These are phyloP conservation scores for Ganoderma resinaceum DNA, from an alignment of 1,284 basidiomycete genomes.

Conservation along the genomic window DNA sequence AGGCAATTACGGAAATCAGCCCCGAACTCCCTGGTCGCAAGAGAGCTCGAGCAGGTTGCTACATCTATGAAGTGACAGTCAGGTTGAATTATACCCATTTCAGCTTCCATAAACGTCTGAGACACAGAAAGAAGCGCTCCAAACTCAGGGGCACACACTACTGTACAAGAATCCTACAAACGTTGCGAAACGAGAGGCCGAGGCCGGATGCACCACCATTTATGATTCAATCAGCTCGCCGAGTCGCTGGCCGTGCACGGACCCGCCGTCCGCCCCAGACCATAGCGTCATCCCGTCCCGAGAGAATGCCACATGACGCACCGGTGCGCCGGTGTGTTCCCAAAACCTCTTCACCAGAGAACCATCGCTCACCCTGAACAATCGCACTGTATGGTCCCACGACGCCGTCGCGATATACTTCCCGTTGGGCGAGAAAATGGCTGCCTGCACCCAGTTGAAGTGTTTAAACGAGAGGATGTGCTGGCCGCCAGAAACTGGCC, in stretches of 20 bases:
- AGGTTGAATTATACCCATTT: not conserved
- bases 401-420: constrained; percentile 18
- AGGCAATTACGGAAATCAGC: constrained; percentile 75
- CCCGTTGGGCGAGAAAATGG: constrained; percentile 36
- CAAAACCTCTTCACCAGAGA: not conserved
- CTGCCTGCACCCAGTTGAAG: constrained; percentile 17
- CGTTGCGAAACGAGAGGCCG: not conserved
- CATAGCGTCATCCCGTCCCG: not conserved
- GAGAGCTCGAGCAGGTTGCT: constrained; percentile 79
- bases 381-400: constrained; percentile 20
- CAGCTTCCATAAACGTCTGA: not conserved
- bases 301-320: not conserved
- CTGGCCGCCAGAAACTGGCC: constrained; percentile 22
- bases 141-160: not conserved
- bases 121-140: not conserved
- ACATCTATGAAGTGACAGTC: constrained; percentile 65
- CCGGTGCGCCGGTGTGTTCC: not conserved
- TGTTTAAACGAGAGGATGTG: constrained; percentile 7
- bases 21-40: constrained; percentile 79
- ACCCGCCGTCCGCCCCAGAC: not conserved
- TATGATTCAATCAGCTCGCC: not conserved
- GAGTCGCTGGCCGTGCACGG: not conserved
- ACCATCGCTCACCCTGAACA: constrained; percentile 22
- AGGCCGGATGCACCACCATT: not conserved
- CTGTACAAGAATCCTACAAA: not conserved